Conservation (phyloP, 1,284 basidiomycete species). For the Testicularia cyperi region DNA sequence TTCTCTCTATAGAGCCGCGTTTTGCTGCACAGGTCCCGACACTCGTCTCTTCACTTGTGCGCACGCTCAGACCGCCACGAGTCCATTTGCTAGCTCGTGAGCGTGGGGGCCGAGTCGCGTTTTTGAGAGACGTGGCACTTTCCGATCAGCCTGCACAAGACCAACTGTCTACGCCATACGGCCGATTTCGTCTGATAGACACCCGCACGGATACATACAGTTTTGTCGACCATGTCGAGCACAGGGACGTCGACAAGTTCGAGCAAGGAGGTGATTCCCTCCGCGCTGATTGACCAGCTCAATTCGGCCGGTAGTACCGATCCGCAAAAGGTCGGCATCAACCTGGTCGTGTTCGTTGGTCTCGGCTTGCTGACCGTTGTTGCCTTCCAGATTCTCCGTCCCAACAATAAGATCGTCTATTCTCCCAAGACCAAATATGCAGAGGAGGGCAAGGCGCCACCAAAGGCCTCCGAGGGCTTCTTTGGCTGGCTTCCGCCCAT, state of each 20-base stretch:
- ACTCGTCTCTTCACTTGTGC: no score
- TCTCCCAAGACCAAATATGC: constrained; percentile 82
- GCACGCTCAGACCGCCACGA: no score
- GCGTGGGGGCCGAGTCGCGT: no score
- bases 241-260: constrained; percentile 3
- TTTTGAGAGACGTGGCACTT: no score
- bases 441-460: constrained; percentile 75
- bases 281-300: constrained; percentile 28
- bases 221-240: constrained; percentile 6
- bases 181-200: no score
- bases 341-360: constrained; percentile 37
- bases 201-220: no score
- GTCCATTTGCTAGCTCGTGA: no score
- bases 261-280: constrained; percentile 12
- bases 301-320: constrained; percentile 31
- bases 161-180: no score
- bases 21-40: no score
- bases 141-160: no score
- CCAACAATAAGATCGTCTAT: constrained; percentile 70
- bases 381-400: constrained; percentile 49
- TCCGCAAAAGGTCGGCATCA: constrained; percentile 32
- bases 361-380: constrained; percentile 43
- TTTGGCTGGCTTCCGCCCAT: constrained; percentile 76
- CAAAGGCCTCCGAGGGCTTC: constrained; percentile 69
- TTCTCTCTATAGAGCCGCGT: no score